Percentiles rank a stretch among this genome's conserved stretches.
Conservation (phyloP, 441 rosid genomes). For the Adansonia grandidieri region DNA sequence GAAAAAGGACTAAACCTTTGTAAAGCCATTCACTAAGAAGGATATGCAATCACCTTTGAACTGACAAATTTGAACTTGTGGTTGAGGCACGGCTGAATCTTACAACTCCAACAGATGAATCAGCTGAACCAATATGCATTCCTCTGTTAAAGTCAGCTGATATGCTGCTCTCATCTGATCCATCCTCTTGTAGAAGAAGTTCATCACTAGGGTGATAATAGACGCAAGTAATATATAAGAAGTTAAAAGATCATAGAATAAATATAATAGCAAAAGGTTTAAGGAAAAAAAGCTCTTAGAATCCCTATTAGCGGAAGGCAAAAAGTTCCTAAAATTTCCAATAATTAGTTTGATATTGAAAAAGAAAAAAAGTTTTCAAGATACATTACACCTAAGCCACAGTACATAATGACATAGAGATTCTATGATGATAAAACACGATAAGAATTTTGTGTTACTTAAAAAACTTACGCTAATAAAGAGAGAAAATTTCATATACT, state of each 20-base stretch:
- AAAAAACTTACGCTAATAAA: background rate
- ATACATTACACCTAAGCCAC: background rate
- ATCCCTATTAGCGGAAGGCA: background rate
- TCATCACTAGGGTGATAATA: conserved; percentile 71
- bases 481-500: background rate
- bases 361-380: background rate
- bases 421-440: background rate
- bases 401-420: background rate
- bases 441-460: background rate
- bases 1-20: background rate
- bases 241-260: conserved; percentile 21
- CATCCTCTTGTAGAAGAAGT: conserved; percentile 90
- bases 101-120: conserved; percentile 50
- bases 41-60: conserved; percentile 61
- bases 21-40: background rate
- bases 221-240: conserved; percentile 11
- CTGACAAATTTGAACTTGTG: conserved; percentile 52
- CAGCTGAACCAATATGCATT: conserved; percentile 70
- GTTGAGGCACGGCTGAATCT: conserved; percentile 47
- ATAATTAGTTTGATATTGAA: conserved; percentile 5
- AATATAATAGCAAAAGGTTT: background rate
- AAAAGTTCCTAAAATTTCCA: background rate
- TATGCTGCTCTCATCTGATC: conserved; percentile 56
- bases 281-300: background rate
- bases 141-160: conserved; percentile 68